A percentile compares a stretch with the other conserved stretches of the same genome.
Evolutionary conservation across 495 filamentous ascomycete species (phyloP).

Genomic region (Daldinia grandis): DNA sequence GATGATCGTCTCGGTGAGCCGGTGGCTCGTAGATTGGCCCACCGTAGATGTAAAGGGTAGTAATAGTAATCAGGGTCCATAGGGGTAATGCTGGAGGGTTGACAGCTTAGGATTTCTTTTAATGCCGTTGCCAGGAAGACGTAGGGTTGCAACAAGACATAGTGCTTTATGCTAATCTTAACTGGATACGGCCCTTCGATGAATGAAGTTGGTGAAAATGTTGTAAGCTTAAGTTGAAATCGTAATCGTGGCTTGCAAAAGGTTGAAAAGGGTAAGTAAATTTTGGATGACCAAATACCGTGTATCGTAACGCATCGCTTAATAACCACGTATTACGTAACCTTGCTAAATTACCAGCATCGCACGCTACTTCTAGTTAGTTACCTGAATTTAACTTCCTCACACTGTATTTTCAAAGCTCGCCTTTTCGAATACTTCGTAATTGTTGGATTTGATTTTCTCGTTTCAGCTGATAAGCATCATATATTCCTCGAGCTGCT

Average conservation of each 20-base stretch:
- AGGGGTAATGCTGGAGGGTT: conserved; percentile 26
- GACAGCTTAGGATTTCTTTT: conserved; percentile 12
- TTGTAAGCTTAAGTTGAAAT: conserved; percentile 25
- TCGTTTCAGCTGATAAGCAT: background rate
- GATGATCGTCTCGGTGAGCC: conserved; percentile 31
- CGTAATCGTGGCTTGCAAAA: background rate
- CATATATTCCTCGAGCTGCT: background rate
- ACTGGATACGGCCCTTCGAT: conserved; percentile 13
- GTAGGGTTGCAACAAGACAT: conserved; percentile 33
- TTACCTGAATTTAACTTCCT: background rate
- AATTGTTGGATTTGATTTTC: background rate
- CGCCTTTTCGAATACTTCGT: background rate
- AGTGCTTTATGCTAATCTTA: conserved; percentile 23
- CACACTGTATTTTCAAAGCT: conserved; percentile 17
- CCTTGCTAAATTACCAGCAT: background rate
- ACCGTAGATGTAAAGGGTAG: conserved; percentile 5
- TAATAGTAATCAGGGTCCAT: conserved; percentile 21
- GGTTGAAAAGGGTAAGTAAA: conserved; percentile 7
- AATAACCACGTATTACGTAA: conserved; percentile 9
- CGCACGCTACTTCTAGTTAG: background rate
- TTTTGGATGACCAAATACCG: background rate
- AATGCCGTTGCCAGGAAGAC: conserved; percentile 20
- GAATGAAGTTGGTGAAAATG: conserved; percentile 7
- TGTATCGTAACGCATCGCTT: background rate
- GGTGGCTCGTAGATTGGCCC: conserved; percentile 24